Base-by-base conservation (phyloP, 2,329 filamentous ascomycete species). In the Arthrobotrys sinensis region DNA sequence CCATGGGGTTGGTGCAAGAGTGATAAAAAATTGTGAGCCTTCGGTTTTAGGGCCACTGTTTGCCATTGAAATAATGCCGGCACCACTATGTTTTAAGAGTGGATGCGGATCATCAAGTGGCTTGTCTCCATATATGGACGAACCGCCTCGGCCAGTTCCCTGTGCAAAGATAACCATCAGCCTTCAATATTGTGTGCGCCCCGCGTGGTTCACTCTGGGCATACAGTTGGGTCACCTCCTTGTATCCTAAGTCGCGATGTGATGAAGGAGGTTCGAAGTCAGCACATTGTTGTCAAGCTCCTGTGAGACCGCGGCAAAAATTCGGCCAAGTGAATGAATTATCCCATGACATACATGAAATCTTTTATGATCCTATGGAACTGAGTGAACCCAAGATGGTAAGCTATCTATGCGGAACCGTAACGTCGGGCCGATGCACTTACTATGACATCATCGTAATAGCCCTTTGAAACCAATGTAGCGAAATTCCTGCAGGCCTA, bases 361-460 rank as follows among this genome's bases (percentile, higher is more conserved):
- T 93, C 90, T 65, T 93, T 91, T 83, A 99, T 98, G 82, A 98
- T 91, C 84, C 96, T 94, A 87, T 98, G 96, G 88, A 98, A 95
- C 81, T 81, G 32, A 12, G n/a, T n/a, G 28, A 28, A 4, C 55
- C 11, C 11, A 8, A 7, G 36, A n/a, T 2, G 8, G 55, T 60
- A 8, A 60, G 55, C 55, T 16, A 60, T 7, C 53, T 4, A 55
- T 28, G 14, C 11, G 1, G n/a, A 34, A 8, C 4, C 28, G 19
- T 16, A 0, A 5, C 19, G 3, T 8, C 16, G 19, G 45, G 0
- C 6, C 3, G 7, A 7, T 1, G 36, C 1, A 66, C 80, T 14
- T 48, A 81, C 81, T 83, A 94, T 86, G 76, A 92, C 90, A 83
- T 86, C 87, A 86, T 96, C 90, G 89, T 97, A 99, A 89, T 97